A percentile compares a stretch with the other conserved stretches of the same genome.
These are phyloP conservation scores for Dalbergia cochinchinensis DNA, from an alignment of 306 rosid species.

Conservation along the genomic window DNA sequence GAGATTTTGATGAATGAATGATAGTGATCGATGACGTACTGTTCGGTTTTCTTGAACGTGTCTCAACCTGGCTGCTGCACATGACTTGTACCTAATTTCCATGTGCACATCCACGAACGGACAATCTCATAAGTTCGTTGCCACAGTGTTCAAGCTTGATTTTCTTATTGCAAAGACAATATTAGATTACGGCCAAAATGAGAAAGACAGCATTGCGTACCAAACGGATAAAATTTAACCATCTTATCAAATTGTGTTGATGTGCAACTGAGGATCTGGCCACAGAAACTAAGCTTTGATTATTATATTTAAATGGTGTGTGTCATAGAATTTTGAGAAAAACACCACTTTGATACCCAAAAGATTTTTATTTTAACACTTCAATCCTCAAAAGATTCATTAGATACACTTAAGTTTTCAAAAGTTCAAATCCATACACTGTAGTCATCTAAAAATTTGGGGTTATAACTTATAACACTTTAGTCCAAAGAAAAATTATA, in stretches of 20 bases:
- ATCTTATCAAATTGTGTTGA: background rate
- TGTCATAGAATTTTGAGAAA: background rate
- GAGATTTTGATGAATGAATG: no score
- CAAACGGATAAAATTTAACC: background rate
- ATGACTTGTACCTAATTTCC: conserved; percentile 59
- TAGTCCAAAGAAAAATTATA: no score
- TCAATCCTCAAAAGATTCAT: no score
- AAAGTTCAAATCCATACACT: no score
- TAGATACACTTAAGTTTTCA: no score
- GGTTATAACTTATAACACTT: no score
- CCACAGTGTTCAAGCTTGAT: conserved; percentile 30
- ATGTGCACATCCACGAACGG: conserved; percentile 60
- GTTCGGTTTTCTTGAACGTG: conserved; percentile 7
- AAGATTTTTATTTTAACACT: no score
- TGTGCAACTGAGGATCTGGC: background rate
- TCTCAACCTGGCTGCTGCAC: conserved; percentile 37
- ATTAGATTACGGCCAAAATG: background rate
- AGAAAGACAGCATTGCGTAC: background rate
- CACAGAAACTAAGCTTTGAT: no score
- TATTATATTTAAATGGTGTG: background rate
- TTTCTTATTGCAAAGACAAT: conserved; percentile 11
- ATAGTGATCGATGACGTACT: no score
- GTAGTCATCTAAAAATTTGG: no score
- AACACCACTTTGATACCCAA: no score
- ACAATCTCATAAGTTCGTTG: conserved; percentile 40